A percentile compares a stretch with the other conserved stretches of the same genome.
Evolutionary conservation across 495 filamentous ascomycete species (phyloP).

Genomic region (Letharia lupina): DNA sequence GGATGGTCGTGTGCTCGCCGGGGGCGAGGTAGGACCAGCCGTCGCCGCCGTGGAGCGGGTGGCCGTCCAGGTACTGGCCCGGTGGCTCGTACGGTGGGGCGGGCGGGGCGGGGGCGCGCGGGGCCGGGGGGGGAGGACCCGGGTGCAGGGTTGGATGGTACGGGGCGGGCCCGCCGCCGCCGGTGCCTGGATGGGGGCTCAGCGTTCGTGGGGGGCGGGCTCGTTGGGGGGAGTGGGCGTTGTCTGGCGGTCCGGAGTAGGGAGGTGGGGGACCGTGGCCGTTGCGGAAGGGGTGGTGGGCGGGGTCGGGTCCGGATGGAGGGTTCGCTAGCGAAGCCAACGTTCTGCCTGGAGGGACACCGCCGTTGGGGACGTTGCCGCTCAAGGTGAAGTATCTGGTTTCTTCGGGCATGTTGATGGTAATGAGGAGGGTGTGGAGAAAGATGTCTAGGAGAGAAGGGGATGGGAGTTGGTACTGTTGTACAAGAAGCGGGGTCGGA

Average conservation of each 20-base stretch:
- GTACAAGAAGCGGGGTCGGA: neutral
- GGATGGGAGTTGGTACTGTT: neutral
- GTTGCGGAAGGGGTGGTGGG: neutral
- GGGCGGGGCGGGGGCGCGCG: neutral
- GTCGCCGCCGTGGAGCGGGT: neutral
- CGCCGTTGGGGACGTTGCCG: slow-evolving; percentile 18
- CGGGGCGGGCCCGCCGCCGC: neutral
- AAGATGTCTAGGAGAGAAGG: neutral
- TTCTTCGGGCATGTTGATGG: slow-evolving; percentile 8
- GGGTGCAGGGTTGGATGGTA: neutral
- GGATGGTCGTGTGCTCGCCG: slow-evolving; percentile 4
- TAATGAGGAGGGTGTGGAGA: neutral
- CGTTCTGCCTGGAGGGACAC: slow-evolving; percentile 18
- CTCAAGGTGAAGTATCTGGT: slow-evolving; percentile 18
- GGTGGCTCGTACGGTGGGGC: slow-evolving; percentile 2
- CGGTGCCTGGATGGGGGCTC: neutral
- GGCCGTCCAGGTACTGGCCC: slow-evolving; percentile 1
- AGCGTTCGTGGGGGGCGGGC: neutral
- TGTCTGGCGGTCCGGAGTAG: neutral
- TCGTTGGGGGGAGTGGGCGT: neutral
- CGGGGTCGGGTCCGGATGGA: neutral
- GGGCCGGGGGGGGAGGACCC: slow-evolving; percentile 10
- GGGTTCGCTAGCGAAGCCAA: neutral
- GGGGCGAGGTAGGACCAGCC: slow-evolving; percentile 3
- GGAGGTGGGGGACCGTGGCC: slow-evolving; percentile 11